Evolutionary conservation across 192 early-diverging fungal species (phyloP), one percentile per base, ranked within the genome.

Genomic region (Podila verticillata): DNA sequence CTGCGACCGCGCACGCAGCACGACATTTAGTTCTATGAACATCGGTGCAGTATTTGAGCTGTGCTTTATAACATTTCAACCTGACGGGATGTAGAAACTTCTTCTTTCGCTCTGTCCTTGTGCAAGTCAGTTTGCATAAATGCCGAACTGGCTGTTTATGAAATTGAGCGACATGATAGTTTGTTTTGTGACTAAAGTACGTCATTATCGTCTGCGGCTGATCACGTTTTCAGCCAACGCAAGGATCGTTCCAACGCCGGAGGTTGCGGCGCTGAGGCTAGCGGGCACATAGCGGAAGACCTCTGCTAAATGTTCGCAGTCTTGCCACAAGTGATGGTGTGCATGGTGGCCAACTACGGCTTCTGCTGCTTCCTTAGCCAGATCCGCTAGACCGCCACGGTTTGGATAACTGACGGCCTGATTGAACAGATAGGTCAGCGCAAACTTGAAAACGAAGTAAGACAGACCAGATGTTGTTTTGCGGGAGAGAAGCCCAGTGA

Each of bases 271-370:
- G n/a, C 68, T 32, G 2, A 79, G 26, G 19, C 64, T 70, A 1
- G 57, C 63, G 15, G 75, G 75, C 19, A 79, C 69, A 34, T 61
- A 79, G 4, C 62, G 68, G 54, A 79, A 79, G 26, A 79, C 61
- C 15, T 79, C 65, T 24, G 58, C 9, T 19, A 72, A 2, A 29
- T 34, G 61, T n/a, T 67, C 28, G 39, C 65, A 62, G 31, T 29
- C 65, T 12, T 22, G 30, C 61, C 44, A 63, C 48, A 68, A 17
- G 26, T 32, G n/a, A 44, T 66, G 19, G 32, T 66, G 51, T 2
- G 47, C 63, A 35, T 29, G 20, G 22, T 62, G 61, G 9, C 32
- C 32, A n/a, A 34, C 63, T 24, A 64, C 3, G 3, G 63, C 24
- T 26, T 64, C 63, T n/a, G 63, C 29, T 48, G 63, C 63, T 5